Base-by-base conservation (phyloP, 305 asterid species). In the Andrographis paniculata region DNA sequence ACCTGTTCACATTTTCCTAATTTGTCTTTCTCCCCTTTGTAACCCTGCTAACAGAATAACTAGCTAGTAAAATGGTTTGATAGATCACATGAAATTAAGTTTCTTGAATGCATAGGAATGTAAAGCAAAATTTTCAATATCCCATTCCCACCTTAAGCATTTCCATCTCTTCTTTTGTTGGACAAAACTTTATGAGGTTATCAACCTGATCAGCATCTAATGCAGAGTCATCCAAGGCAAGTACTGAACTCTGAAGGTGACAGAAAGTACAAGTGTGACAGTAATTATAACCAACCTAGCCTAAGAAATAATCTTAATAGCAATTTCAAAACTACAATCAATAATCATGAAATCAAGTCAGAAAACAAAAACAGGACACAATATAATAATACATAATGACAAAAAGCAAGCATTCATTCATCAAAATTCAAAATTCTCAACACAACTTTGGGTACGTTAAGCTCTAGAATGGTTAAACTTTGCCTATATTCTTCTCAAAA, bases 1-100 rank as follows among this genome's bases (percentile, higher is more conserved):
- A 85, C 95, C 94, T 77, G 95, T 75, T 88, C 95, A 63, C 97
- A 88, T 68, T 72, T 83, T 62, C 95, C 97, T 67, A 88, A 63
- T 55, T 74, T 74, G 56, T 82, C 95, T 61, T 20, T 85, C 60
- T 82, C 93, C 56, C 97, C 95, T 71, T 85, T 78, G 60, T 82
- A 88, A 64, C 87, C 87, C 97, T 88, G 83, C 62, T 64, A 68
- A 56, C 39, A 72, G 48, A 61, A 62, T 59, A n/a, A n/a, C n/a
- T 38, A 45, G 23, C 56, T 24, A 53, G 39, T 50, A 56, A 47
- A 50, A 21, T 49, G 43, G 31, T 50, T 50, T 24, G 18, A 35
- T 35, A 44, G 27, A 49, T 10, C 37, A n/a, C 42, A 22, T 38
- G 52, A 53, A 22, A 21, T 44, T 36, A 10, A 55, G 54, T 39